These are phyloP conservation scores for Mangifera indica DNA, from an alignment of 345 rosid species.

Conservation along the genomic window DNA sequence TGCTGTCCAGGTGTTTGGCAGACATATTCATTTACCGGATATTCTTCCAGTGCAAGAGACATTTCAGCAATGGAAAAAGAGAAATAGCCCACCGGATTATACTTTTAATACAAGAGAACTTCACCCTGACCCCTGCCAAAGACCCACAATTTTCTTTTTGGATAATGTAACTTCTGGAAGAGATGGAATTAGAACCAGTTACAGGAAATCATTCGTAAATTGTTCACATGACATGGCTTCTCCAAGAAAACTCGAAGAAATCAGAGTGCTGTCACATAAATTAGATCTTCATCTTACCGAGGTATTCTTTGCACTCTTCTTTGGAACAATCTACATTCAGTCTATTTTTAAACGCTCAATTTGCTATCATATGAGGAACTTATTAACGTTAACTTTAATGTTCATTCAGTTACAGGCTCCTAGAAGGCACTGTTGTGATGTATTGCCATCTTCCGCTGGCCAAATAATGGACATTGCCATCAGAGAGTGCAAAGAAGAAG, in stretches of 20 bases:
- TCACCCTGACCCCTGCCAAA: constrained; percentile 60
- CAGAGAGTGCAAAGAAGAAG: constrained; percentile 71
- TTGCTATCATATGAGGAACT: background rate
- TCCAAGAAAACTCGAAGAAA: constrained; percentile 57
- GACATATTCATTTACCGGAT: constrained; percentile 44
- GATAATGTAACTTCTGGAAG: constrained; percentile 29
- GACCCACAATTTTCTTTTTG: constrained; percentile 69
- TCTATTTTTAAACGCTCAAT: background rate
- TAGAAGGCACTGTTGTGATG: constrained; percentile 85
- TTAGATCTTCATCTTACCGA: constrained; percentile 52
- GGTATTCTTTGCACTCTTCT: constrained; percentile 29
- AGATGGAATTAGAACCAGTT: constrained; percentile 41
- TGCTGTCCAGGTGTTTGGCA: constrained; percentile 58
- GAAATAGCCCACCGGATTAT: constrained; percentile 37
- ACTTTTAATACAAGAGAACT: constrained; percentile 51
- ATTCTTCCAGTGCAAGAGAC: constrained; percentile 54
- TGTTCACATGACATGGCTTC: constrained; percentile 50
- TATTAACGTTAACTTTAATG: background rate
- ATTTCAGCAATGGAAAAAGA: constrained; percentile 61
- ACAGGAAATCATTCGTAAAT: constrained; percentile 46
- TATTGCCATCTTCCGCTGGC: constrained; percentile 51
- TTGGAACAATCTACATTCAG: background rate
- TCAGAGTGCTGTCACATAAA: constrained; percentile 59
- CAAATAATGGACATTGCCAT: constrained; percentile 58
- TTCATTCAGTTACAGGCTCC: constrained; percentile 64